Base-by-base conservation (phyloP, 352 stramenopile species). In the Globisporangium solare region DNA sequence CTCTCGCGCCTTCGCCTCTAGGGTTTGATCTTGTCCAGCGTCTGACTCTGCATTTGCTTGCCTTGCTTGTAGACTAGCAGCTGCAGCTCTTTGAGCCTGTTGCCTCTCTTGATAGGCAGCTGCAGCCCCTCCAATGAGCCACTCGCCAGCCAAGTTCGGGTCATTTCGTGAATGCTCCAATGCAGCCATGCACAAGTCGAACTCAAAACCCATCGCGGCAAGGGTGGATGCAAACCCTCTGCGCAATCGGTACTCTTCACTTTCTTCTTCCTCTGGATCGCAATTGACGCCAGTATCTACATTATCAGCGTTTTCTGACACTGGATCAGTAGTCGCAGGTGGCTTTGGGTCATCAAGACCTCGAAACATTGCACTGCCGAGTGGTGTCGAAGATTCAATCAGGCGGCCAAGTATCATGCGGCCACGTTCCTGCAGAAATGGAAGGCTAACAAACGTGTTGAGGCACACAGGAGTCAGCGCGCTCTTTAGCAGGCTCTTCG, bases 161-260 rank as follows among this genome's bases (percentile, higher is more conserved):
- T 95, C 86, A 60, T 95, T 86, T 10, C 80, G 71, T 12, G 82
- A 86, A 39, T 91, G 72, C 47, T 94, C 83, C 6, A 95, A 63
- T 12, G 86, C 86, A 21, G 74, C 67, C 81, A 95, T 90, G 51
- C 86, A 95, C 17, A 95, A 65, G 6, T 94, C 86, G 62, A 95
- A 93, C 53, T 92, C 86, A 37, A 95, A 95, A 0, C 86, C 86
- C 86, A 95, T 95, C 1, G 82, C 84, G 40, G 83, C 83, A 24
- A 95, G 60, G 6, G 80, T 94, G 0, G 83, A 88, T 13, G 86
- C 86, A 49, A 95, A 94, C 0, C 83, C 82, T 47, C 83, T 73
- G 43, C 86, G 80, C 46, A 83, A 67, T 20, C 82, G 77, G 61
- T 87, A 80, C 24, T 80, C 73, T 60, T 91, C 82, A 0, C 66